A percentile compares a stretch with the other conserved stretches of the same genome.
These are phyloP conservation scores for Psilocybe subaeruginosa DNA, from an alignment of 768 basidiomycete species.

Conservation along the genomic window DNA sequence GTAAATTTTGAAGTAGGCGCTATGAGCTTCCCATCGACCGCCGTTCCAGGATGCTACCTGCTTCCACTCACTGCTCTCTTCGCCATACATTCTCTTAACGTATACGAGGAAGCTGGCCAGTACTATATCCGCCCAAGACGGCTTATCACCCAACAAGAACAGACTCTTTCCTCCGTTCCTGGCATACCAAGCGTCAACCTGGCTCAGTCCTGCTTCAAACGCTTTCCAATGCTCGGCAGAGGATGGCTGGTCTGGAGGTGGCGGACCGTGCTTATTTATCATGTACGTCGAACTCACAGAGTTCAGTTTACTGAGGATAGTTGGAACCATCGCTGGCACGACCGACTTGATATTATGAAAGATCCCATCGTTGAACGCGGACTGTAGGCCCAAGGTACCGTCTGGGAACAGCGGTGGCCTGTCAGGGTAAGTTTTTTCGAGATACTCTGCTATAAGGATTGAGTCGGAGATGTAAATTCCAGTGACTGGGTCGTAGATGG, in stretches of 20 bases:
- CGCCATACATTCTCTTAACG: slow-evolving; percentile 32
- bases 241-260: slow-evolving; percentile 23
- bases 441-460: slow-evolving; percentile 46
- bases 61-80: slow-evolving; percentile 41
- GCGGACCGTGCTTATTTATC: not conserved
- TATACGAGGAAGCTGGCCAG: slow-evolving; percentile 31
- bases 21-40: slow-evolving; percentile 32
- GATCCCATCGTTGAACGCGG: slow-evolving; percentile 7
- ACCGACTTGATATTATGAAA: not conserved
- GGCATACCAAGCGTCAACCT: slow-evolving; percentile 25
- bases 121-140: slow-evolving; percentile 42
- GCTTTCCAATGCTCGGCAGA: slow-evolving; percentile 35
- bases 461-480: slow-evolving; percentile 39
- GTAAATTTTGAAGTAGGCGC: not conserved
- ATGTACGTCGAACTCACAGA: not conserved
- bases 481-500: slow-evolving; percentile 41
- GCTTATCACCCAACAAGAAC: slow-evolving; percentile 35
- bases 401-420: slow-evolving; percentile 32
- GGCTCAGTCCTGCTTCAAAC: slow-evolving; percentile 30
- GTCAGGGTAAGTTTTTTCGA: slow-evolving; percentile 44
- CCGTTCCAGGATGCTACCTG: slow-evolving; percentile 36
- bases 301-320: not conserved
- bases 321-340: slow-evolving; percentile 1
- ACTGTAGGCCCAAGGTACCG: slow-evolving; percentile 21
- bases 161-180: slow-evolving; percentile 25